Evolutionary conservation across 129 eudicot species (phyloP), one percentile per base, ranked within the genome.

Genomic region (Centaurea solstitialis): DNA sequence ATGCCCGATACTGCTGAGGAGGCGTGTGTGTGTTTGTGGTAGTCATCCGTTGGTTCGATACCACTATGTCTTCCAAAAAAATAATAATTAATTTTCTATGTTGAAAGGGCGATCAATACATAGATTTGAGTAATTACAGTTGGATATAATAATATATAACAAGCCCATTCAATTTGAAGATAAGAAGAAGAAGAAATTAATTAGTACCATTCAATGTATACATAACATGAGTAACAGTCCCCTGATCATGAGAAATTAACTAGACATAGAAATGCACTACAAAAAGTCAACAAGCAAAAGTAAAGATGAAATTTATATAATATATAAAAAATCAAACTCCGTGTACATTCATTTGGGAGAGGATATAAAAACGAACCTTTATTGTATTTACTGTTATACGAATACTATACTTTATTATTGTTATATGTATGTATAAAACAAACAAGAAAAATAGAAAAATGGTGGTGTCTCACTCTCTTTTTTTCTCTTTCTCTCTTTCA

Each of bases 231-330:
- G n/a, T n/a, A n/a, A 47, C 17, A 47, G 61, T n/a, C 18, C 18
- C 61, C 61, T 47, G 22, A 57, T 57, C 53, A 43, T 11, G 20
- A 53, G n/a, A n/a, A n/a, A n/a, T n/a, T n/a, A 15, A 53, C n/a
- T 5, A 53, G n/a, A n/a, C n/a, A n/a, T n/a, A n/a, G n/a, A n/a
- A n/a, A n/a, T n/a, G n/a, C n/a, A n/a, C n/a, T n/a, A n/a, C n/a
- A n/a, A 17, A 57, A 57, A 57, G 65, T 6, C 33, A 70, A 39
- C 39, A 71, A 71, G n/a, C 75, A 39, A 71, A 71, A 71, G 75
- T 71, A 71, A 71, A 71, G 68, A 64, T 64, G 68, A 38, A 20
- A 53, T 17, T 17, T 53, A 43, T 43, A 0, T 26, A 26, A 75
- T 69, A 45, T 10, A 62, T 22, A 53, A 21, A 24, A 13, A 43